These are phyloP conservation scores for Crithidia acanthocephali DNA, from an alignment of 208 protist genomes.

Conservation along the genomic window DNA sequence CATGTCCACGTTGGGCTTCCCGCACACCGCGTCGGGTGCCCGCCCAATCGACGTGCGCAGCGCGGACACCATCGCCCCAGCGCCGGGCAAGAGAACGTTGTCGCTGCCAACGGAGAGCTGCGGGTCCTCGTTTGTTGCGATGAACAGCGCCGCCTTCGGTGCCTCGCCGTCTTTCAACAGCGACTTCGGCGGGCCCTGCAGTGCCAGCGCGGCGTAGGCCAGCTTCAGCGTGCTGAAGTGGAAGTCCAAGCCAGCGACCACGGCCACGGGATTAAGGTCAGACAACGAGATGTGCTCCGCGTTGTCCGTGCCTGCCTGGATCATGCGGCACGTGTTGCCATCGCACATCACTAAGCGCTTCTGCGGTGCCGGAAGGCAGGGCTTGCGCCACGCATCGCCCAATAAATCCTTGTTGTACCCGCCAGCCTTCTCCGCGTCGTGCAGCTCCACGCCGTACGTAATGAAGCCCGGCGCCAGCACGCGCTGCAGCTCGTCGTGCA, in stretches of 20 bases:
- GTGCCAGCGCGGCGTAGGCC: constrained; percentile 45
- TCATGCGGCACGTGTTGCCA: constrained; percentile 32
- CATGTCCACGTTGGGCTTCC: constrained; percentile 71
- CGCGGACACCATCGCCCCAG: constrained; percentile 50
- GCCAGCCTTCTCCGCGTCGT: constrained; percentile 48
- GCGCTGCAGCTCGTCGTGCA: constrained; percentile 64
- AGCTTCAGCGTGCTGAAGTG: constrained; percentile 76
- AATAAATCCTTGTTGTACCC: constrained; percentile 39
- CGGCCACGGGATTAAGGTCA: constrained; percentile 61
- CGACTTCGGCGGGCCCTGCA: constrained; percentile 38
- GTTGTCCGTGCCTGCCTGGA: constrained; percentile 22
- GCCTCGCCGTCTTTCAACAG: not conserved
- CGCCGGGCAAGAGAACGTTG: constrained; percentile 54
- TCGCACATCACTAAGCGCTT: constrained; percentile 46
- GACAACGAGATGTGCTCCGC: constrained; percentile 47
- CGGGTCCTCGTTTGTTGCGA: constrained; percentile 81
- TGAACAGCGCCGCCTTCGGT: constrained; percentile 35
- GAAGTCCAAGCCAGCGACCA: constrained; percentile 67
- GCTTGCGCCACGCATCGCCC: constrained; percentile 37
- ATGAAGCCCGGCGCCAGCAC: constrained; percentile 70
- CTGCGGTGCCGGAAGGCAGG: constrained; percentile 47
- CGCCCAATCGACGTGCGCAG: constrained; percentile 40
- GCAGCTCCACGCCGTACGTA: constrained; percentile 75
- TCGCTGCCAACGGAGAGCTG: constrained; percentile 31
- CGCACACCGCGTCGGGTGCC: constrained; percentile 60